A percentile compares a stretch with the other conserved stretches of the same genome.
These are phyloP conservation scores for Sugiyamaella xylanicola DNA, from an alignment of 1,139 yeast genomes.

Conservation along the genomic window DNA sequence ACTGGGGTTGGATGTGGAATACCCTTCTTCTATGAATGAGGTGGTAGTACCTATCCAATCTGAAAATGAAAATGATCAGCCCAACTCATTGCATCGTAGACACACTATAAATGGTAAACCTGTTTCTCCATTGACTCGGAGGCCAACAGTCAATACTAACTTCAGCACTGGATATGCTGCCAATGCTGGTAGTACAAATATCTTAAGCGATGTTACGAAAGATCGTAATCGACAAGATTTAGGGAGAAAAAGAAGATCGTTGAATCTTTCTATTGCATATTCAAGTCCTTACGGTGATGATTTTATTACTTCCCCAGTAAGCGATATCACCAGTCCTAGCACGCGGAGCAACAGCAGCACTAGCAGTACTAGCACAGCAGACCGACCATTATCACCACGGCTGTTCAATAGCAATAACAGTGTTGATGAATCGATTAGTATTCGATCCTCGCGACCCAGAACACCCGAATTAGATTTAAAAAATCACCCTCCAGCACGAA, in stretches of 20 bases:
- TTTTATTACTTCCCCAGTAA: slow-evolving; percentile 17
- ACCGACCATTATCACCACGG: slow-evolving; percentile 13
- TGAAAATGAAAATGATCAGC: not conserved
- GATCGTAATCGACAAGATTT: not conserved
- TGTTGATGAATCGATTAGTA: slow-evolving; percentile 4
- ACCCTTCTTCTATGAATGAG: slow-evolving; percentile 8
- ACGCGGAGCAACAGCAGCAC: slow-evolving; percentile 4
- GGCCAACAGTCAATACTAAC: not conserved
- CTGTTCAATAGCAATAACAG: not conserved
- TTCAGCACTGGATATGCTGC: not conserved
- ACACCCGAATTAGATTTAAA: slow-evolving; percentile 11
- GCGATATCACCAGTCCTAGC: slow-evolving; percentile 14
- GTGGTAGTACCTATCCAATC: not conserved
- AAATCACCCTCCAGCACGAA: not conserved
- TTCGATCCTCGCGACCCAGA: slow-evolving; percentile 6
- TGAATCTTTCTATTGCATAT: slow-evolving; percentile 27
- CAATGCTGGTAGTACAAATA: not conserved
- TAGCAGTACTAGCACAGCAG: slow-evolving; percentile 13
- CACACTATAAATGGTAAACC: slow-evolving; percentile 19
- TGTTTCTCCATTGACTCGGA: not conserved
- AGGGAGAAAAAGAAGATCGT: slow-evolving; percentile 29
- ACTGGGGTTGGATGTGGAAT: slow-evolving; percentile 5
- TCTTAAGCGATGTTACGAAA: not conserved
- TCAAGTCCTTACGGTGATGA: slow-evolving; percentile 12
- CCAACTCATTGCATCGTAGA: slow-evolving; percentile 9